These are phyloP conservation scores for Cryptococcus maquisensis DNA, from an alignment of 1,284 basidiomycete species.

Conservation along the genomic window DNA sequence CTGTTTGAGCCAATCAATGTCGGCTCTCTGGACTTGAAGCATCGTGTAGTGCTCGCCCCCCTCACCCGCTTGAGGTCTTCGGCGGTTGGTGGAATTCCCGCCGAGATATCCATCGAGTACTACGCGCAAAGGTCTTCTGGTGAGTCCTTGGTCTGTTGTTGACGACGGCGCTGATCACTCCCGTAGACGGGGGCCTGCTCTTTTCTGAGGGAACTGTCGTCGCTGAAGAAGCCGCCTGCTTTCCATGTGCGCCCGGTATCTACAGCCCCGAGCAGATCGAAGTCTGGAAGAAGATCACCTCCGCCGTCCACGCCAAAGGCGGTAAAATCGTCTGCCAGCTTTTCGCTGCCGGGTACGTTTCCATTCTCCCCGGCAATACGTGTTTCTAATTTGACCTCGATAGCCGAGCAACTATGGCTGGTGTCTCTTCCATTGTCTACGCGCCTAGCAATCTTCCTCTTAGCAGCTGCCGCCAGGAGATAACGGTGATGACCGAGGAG, in stretches of 20 bases:
- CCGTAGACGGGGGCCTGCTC: conserved; percentile 28
- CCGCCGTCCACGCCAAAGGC: conserved; percentile 50
- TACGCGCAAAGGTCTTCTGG: conserved; percentile 36
- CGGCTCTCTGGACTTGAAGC: conserved; percentile 26
- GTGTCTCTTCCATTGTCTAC: background rate
- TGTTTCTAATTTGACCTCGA: background rate
- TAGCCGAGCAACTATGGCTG: background rate
- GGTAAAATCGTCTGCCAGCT: conserved; percentile 53
- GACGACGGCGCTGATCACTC: background rate
- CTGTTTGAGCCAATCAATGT: conserved; percentile 22
- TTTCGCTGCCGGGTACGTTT: conserved; percentile 50
- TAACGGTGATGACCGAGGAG: conserved; percentile 14
- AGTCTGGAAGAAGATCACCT: conserved; percentile 40
- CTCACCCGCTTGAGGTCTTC: conserved; percentile 36
- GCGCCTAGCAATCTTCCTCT: background rate
- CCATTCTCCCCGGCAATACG: background rate
- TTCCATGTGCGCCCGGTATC: conserved; percentile 12
- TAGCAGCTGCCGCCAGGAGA: conserved; percentile 30
- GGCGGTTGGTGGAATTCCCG: conserved; percentile 16
- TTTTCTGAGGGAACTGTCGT: conserved; percentile 33
- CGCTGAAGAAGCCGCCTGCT: conserved; percentile 12
- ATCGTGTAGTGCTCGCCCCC: conserved; percentile 44
- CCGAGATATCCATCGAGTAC: conserved; percentile 30
- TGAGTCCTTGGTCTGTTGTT: background rate
- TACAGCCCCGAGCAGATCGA: conserved; percentile 17